Base-by-base conservation (phyloP, 2,329 filamentous ascomycete species). In the Whalleya microplaca region DNA sequence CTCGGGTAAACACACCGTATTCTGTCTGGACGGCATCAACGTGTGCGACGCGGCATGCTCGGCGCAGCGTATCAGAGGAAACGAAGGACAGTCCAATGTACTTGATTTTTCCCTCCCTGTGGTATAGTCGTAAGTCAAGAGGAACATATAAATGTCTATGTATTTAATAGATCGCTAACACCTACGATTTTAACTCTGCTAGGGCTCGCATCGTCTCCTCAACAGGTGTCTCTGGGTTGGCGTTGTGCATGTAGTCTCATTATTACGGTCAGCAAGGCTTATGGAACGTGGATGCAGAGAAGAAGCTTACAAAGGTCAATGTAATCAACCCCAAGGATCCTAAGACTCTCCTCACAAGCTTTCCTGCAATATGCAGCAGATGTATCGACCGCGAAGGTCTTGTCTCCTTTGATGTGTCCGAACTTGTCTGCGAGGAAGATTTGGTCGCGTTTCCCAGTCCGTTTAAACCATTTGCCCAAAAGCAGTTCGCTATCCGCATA, bases 401-500 rank as follows among this genome's bases (percentile, higher is more conserved):
- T 41, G 55, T 61, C 56, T 1, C 61, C 64, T 43, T 66, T 65
- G 27, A 67, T 63, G 47, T 70, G 71, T 56, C 71, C 80, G 57
- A 82, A 83, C 57, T 84, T 84, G 12, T 79, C 81, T 1, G 78
- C 78, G 1, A 84, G 70, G 64, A 84, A 82, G 58, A 84, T 78
- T 45, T 82, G 67, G 19, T 78, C 61, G 0, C 78, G 72, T 47
- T 77, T 77, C 6, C 71, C 74, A 2, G 73, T 77, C 18, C 72
- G 68, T 47, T 73, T 70, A 63, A 83, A 78, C 78, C 80, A 83
- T 62, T 74, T 75, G 0, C 78, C 78, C 2, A 83, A 40, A 0
- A 82, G 62, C 3, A 77, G 75, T 63, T 84, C 80, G 51, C 66
- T 76, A 49, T 80, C 76, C 7, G 70, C 74, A 49, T 83, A 82